phyloP scores from a whole-genome alignment of 768 basidiomycete genomes.

The Trametes villosa region DNA sequence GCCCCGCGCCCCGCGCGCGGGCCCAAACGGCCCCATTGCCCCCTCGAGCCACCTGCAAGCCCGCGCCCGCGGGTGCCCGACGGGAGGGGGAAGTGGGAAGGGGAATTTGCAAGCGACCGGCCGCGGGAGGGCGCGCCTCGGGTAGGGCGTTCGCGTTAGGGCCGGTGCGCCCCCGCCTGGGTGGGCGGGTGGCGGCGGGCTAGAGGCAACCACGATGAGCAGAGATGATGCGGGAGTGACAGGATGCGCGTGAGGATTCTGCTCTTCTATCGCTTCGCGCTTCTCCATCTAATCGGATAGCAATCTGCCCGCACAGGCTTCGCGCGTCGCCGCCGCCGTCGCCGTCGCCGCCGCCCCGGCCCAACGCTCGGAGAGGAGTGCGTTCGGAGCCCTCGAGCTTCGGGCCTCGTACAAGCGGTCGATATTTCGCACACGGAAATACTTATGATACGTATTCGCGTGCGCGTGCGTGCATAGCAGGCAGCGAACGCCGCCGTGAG shows the following conservation, averaged over 20 bases:
- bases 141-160: neutral
- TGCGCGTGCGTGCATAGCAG: too few relatives aligned
- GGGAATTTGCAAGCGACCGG: neutral
- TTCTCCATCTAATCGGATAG: conserved; percentile 16
- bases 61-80: too few relatives aligned
- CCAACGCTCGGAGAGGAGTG: neutral
- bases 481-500: neutral
- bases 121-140: neutral
- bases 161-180: neutral
- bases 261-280: conserved; percentile 10
- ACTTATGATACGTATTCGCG: too few relatives aligned
- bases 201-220: neutral
- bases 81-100: neutral
- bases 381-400: neutral
- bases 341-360: neutral
- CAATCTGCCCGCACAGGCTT: neutral
- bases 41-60: too few relatives aligned
- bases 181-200: too few relatives aligned
- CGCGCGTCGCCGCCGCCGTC: neutral
- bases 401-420: neutral
- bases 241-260: conserved; percentile 7
- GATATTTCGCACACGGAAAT: too few relatives aligned
- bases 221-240: neutral
- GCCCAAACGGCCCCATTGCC: neutral
- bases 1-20: neutral